Percentiles rank a stretch among this genome's conserved stretches.
phyloP scores from a whole-genome alignment of 495 filamentous ascomycete genomes.

The Glonium stellatum region DNA sequence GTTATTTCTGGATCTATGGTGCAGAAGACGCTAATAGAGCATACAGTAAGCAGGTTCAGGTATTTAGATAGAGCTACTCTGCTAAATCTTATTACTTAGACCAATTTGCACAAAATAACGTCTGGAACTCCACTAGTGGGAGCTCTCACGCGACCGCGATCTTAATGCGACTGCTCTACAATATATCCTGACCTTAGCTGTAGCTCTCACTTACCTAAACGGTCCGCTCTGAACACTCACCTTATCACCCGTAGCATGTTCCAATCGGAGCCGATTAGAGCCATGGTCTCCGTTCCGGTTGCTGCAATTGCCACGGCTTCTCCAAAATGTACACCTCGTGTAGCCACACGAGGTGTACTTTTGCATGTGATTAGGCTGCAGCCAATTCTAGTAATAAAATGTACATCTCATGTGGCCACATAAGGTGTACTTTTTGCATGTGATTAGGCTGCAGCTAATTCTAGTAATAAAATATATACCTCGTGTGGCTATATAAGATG shows the following conservation, averaged over 20 bases:
- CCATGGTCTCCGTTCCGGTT: not conserved
- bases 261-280: not conserved
- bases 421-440: too few species aligned
- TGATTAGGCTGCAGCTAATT: too few species aligned
- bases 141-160: not conserved
- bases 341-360: too few species aligned
- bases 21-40: conserved; percentile 15
- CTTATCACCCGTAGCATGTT: not conserved
- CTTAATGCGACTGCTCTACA: not conserved
- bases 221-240: not conserved
- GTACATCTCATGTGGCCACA: too few species aligned
- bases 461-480: too few species aligned
- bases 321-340: too few species aligned
- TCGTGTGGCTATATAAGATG: too few species aligned
- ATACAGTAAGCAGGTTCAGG: conserved; percentile 12
- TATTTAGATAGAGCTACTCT: not conserved
- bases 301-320: too few species aligned
- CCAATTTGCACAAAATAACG: conserved; percentile 2
- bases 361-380: too few species aligned
- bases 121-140: conserved; percentile 1
- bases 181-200: not conserved
- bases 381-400: too few species aligned
- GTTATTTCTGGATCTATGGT: conserved; percentile 12
- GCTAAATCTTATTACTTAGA: not conserved
- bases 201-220: not conserved